A percentile compares a stretch with the other conserved stretches of the same genome.
Conservation (phyloP, 2,329 filamentous ascomycete species). For the Pezicula rhizophila region DNA sequence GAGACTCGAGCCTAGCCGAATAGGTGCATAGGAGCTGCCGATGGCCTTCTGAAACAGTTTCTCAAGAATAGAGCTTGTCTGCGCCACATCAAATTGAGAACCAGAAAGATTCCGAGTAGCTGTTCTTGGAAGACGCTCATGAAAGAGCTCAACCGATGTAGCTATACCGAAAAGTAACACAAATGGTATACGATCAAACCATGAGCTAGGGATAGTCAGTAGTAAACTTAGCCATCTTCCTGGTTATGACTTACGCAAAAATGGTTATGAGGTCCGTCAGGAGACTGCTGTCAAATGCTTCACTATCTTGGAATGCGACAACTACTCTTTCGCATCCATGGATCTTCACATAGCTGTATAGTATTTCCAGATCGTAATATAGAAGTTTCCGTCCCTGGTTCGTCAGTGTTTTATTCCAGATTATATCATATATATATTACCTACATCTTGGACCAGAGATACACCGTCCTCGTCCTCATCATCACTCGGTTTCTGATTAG, state of each 20-base stretch:
- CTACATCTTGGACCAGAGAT: slow-evolving; percentile 41
- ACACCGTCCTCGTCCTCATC: slow-evolving; percentile 47
- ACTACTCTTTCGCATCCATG: slow-evolving; percentile 54
- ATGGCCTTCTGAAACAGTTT: slow-evolving; percentile 63
- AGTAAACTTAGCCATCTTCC: neutral
- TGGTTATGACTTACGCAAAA: slow-evolving; percentile 49
- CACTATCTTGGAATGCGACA: slow-evolving; percentile 73
- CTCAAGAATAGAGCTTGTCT: slow-evolving; percentile 66
- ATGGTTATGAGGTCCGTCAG: slow-evolving; percentile 65
- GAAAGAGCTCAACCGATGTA: slow-evolving; percentile 74
- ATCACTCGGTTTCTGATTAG: slow-evolving; percentile 36
- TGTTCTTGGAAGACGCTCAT: slow-evolving; percentile 64
- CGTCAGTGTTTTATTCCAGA: slow-evolving; percentile 5
- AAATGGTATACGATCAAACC: slow-evolving; percentile 72
- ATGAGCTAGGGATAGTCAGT: slow-evolving; percentile 39
- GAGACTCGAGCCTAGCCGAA: slow-evolving; percentile 60
- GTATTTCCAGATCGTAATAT: slow-evolving; percentile 71
- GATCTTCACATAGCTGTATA: slow-evolving; percentile 53
- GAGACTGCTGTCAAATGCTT: slow-evolving; percentile 70
- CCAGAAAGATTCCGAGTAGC: slow-evolving; percentile 64
- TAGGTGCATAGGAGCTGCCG: slow-evolving; percentile 45
- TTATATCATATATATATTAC: slow-evolving; percentile 13
- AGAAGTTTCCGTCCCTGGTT: slow-evolving; percentile 57
- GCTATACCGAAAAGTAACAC: slow-evolving; percentile 73
- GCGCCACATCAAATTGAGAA: slow-evolving; percentile 70